phyloP scores from a whole-genome alignment of 306 rosid genomes.

The Luffa acutangula region DNA sequence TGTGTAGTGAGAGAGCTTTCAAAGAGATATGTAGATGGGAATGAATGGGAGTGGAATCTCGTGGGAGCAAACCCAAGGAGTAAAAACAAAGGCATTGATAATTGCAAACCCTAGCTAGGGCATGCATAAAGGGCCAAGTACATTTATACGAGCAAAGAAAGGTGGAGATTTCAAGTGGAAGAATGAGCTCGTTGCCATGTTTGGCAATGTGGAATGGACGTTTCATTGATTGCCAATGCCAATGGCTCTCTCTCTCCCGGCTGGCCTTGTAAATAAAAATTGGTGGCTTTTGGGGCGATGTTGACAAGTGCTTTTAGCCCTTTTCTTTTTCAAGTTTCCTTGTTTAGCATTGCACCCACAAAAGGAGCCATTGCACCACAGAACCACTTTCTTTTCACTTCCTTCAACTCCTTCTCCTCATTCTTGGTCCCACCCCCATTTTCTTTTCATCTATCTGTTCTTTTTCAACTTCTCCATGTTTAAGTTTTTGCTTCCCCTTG shows the following conservation, averaged over 20 bases:
- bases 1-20: background rate
- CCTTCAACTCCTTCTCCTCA: background rate
- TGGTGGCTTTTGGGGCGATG: background rate
- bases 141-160: conserved; percentile 49
- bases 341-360: conserved; percentile 76
- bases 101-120: background rate
- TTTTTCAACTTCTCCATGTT: background rate
- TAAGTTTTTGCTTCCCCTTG: background rate
- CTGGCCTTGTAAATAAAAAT: background rate
- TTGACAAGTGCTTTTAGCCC: conserved; percentile 54
- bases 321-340: conserved; percentile 56
- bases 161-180: conserved; percentile 32
- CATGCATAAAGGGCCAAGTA: background rate
- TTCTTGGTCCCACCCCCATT: background rate
- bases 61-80: background rate
- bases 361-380: conserved; percentile 42
- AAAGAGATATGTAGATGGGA: too few relatives aligned
- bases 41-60: background rate
- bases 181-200: conserved; percentile 33
- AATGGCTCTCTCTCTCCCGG: background rate
- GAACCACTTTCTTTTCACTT: conserved; percentile 47
- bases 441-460: background rate
- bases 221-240: conserved; percentile 12
- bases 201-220: conserved; percentile 57
- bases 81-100: background rate